Evolutionary conservation across 208 protist genomes (phyloP), one percentile per base, ranked within the genome.

Genomic region (Lotmaria passim): DNA sequence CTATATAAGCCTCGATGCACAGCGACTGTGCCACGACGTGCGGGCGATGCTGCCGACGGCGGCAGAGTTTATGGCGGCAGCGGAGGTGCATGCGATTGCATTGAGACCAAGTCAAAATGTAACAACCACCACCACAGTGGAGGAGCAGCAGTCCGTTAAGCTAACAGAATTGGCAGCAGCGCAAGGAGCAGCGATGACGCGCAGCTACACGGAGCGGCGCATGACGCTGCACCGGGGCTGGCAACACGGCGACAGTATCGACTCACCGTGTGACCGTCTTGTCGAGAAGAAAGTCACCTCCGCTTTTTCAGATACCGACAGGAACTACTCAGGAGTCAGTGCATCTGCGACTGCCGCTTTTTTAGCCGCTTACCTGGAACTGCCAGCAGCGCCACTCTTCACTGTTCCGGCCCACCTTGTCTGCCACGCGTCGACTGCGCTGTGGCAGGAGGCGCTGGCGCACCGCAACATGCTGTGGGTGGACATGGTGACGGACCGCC

Each of bases 381-480:
- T 72, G 14, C 72, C 72, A 0, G 64, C 67, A 17, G 23, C 48
- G 2, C 65, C 72, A 12, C 47, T 60, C 3, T 57, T 33, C 23
- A 50, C 65, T 30, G 38, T 28, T 14, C 74, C 69, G 2, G 60
- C 60, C 26, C 44, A 53, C 24, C 41, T 70, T n/a, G 38, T 57
- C 23, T 59, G 56, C 36, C 30, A 53, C 15, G 52, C 71, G 34
- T 46, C 80, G 43, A 41, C 61, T n/a, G 56, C 61, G 57, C 60
- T 87, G 73, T 57, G 50, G 73, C 55, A 60, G 64, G 81, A 82
- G 76, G 76, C 69, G 63, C 65, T 65, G 63, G 30, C 59, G 23
- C 73, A 70, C 66, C 47, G 68, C 53, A 75, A 86, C 51, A 50
- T 73, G 31, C 8, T 85, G 17, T 67, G n/a, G n/a, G n/a, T n/a